Base-by-base conservation (phyloP, 1,284 basidiomycete genomes). In the Mycosarcoma maydis region DNA sequence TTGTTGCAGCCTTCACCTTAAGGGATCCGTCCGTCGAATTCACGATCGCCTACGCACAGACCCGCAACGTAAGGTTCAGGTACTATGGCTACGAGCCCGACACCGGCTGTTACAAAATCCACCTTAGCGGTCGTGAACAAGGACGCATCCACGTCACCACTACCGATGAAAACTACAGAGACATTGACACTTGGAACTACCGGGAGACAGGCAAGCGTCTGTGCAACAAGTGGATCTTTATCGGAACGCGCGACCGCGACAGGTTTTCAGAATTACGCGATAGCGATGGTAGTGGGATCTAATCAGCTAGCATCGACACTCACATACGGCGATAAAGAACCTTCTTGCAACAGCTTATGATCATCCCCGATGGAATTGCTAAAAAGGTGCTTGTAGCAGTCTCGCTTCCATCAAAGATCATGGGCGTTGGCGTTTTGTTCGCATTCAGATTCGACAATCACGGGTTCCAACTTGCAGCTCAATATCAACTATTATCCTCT, bases 81-180 rank as follows among this genome's bases (percentile, higher is more conserved):
- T 60, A 40, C 37, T 53, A 53, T 37, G 46, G 24, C 30, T 60
- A 53, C 26, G 46, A 60, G 0, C 30, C 23, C 5, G 16, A 20
- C 4, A 60, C 58, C 4, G 58, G 58, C 27, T 60, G 58, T 26
- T 60, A 40, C 41, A 49, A 49, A 7, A 41, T 60, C 8, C 41
- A 60, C 11, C 36, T 60, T 7, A 23, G n/a, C 24, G 41, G 36
- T 9, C 42, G 4, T 1, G 13, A 22, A 1, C 6, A 30, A 13
- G 14, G 6, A 16, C 40, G 57, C 5, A 53, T 48, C 24, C 52
- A 41, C 13, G 46, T 45, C 10, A 36, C 30, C 3, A 46, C 42
- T 6, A 47, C 41, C 3, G 17, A 40, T 6, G 40, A 29, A 1
- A 10, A 45, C 6, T 37, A 49, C 13, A 34, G 45, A 17, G 57